Conservation (phyloP, 2,329 filamentous ascomycete species). For the Ophiocordyceps camponoti-saundersi region DNA sequence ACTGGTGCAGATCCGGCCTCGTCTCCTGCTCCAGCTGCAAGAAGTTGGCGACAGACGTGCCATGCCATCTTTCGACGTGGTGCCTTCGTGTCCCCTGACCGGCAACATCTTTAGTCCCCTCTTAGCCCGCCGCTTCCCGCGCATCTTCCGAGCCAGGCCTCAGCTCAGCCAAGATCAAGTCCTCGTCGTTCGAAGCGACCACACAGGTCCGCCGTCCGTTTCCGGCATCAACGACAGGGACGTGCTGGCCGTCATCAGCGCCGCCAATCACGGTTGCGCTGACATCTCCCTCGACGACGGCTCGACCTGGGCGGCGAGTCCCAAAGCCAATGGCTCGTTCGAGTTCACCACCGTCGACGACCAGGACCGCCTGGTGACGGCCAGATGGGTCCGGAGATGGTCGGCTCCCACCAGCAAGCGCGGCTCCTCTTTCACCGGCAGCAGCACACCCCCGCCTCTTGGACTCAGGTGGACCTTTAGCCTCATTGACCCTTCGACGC, state of each 20-base stretch:
- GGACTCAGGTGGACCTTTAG: conserved; percentile 53
- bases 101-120: conserved; percentile 38
- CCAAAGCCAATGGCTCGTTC: conserved; percentile 38
- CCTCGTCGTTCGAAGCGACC: conserved; percentile 52
- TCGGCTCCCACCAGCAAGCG: conserved; percentile 7
- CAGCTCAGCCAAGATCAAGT: conserved; percentile 52
- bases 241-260: conserved; percentile 53
- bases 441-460: conserved; percentile 10
- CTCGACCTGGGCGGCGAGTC: conserved; percentile 36
- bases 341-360: conserved; percentile 47
- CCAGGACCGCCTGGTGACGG: conserved; percentile 40
- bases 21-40: conserved; percentile 56
- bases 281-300: conserved; percentile 53
- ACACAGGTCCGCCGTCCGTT: conserved; percentile 32
- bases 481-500: conserved; percentile 50
- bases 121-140: conserved; percentile 42
- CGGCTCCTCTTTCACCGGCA: background rate
- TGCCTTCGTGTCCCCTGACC: conserved; percentile 46
- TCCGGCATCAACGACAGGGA: conserved; percentile 29
- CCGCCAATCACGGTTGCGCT: conserved; percentile 34
- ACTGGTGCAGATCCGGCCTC: conserved; percentile 49
- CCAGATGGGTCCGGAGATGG: conserved; percentile 48
- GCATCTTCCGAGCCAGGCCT: conserved; percentile 45
- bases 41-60: conserved; percentile 45
- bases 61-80: conserved; percentile 54